Evolutionary conservation across 305 asterid genomes (phyloP), one percentile per base, ranked within the genome.

Genomic region (Solanum chacoense): DNA sequence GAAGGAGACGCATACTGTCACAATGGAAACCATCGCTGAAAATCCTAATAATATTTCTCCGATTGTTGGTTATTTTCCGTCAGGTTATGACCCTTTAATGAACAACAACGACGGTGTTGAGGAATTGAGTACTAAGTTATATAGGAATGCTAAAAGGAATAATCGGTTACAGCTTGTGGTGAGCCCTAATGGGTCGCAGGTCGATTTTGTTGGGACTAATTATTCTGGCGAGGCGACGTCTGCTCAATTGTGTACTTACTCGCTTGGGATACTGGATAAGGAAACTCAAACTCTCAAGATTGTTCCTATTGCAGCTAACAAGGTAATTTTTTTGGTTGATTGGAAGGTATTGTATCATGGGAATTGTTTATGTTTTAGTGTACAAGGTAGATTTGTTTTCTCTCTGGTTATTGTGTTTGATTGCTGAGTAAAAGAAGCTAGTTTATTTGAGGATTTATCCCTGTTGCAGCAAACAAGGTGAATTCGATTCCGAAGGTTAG

Each of bases 241-340:
- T 38, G 95, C 97, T 2, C 98, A 97, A 91, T 84, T 93, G 29
- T 95, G 98, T 77, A 92, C 92, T 90, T 97, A 94, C 67, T 94
- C 96, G 45, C 97, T 96, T 37, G 98, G 97, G 11, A 91, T 96
- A 75, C 85, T 97, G 34, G 98, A 97, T 89, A 97, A 95, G 93
- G 89, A 90, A 42, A 92, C 95, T 5, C 92, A 92, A 45, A 92
- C 94, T 59, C 86, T 96, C 87, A 97, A 93, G 90, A 90, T 96
- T 89, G 96, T 96, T 77, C 99, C 98, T 3, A 90, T 97, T 90
- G 96, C 98, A 40, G 93, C 95, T 59, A 97, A 95, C 85, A 94
- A 93, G 98, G 99, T 96, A 88, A 65, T 24, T n/a, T 67, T n/a
- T 67, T 65, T 65, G 73, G 73, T 65, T n/a, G 73, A n/a, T 65